Evolutionary conservation across 1,284 basidiomycete species (phyloP), one percentile per base, ranked within the genome.

Genomic region (Moesziomyces sp.): DNA sequence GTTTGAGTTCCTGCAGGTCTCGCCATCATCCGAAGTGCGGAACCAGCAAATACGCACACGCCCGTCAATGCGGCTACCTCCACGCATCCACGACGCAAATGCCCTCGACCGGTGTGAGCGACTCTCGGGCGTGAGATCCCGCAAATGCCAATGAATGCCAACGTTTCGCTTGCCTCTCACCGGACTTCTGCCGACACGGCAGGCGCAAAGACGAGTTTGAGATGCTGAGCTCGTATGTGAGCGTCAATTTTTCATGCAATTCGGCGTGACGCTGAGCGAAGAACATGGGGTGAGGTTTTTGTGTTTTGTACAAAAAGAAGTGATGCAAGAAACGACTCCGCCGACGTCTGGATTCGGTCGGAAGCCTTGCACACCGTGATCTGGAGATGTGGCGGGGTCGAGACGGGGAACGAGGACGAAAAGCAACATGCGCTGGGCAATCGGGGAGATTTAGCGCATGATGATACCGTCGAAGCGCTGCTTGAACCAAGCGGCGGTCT

Each of bases 401-500:
- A 34, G 52, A 34, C 6, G 14, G 26, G 47, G 46, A 18, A 46
- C 26, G 46, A 34, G 34, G 48, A 35, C 34, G 42, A 43, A 46
- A 19, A 35, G 34, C 38, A 28, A 30, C 44, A 34, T 46, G 34
- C 42, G 47, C 38, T 19, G 35, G 30, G 19, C 28, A 21, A 51
- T 16, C 26, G 16, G 26, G 38, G 49, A n/a, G 16, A 48, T 63
- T 76, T 78, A 80, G 67, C 71, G 68, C 71, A 80, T 74, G 65
- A 83, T 82, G 78, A 82, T 78, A 52, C 78, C 80, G 68, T 83
- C 81, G 70, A 83, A 80, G 56, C 95, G 90, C 88, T 94, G 92
- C 90, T 97, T 97, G 93, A 95, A 98, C 95, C 95, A 97, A 73
- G 91, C 88, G 89, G 94, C 91, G 77, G 94, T 95, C 77, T 85